Percentiles rank a stretch among this genome's conserved stretches.
Conservation (phyloP, 306 rosid species). For the Medicago ruthenica region DNA sequence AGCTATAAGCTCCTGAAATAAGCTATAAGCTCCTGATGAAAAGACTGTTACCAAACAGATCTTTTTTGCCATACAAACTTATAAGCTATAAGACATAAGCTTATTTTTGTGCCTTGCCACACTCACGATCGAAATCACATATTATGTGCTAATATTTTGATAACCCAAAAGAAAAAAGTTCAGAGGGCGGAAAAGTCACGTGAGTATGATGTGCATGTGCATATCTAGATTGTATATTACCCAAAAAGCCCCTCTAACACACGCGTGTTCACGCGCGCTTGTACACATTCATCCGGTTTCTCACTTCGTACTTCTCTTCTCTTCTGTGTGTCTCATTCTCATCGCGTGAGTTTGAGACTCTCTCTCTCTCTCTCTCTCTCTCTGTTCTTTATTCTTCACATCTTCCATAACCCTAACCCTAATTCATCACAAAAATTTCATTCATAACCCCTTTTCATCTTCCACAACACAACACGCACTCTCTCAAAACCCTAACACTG, state of each 20-base stretch:
- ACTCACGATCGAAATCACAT: too few relatives aligned
- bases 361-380: slow-evolving; percentile 33
- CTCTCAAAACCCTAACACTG: slow-evolving; percentile 53
- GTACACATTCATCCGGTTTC: slow-evolving; percentile 22
- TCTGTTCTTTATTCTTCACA: slow-evolving; percentile 10
- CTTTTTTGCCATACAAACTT: too few relatives aligned
- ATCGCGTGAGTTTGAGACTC: slow-evolving; percentile 15
- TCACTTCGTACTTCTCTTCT: slow-evolving; percentile 14
- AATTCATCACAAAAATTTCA: slow-evolving; percentile 53
- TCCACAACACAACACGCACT: not conserved
- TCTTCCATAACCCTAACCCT: slow-evolving; percentile 59
- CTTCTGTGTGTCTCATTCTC: slow-evolving; percentile 13
- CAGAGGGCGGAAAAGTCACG: slow-evolving; percentile 4
- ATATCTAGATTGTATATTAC: not conserved
- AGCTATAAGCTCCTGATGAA: too few relatives aligned
- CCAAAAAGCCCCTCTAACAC: not conserved
- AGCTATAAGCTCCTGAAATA: too few relatives aligned
- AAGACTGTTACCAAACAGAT: too few relatives aligned
- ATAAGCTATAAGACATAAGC: too few relatives aligned
- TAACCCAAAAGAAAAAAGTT: not conserved
- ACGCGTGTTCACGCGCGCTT: slow-evolving; percentile 33
- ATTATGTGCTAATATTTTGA: too few relatives aligned
- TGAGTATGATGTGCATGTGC: not conserved
- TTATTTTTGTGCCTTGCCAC: too few relatives aligned
- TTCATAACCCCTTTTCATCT: slow-evolving; percentile 41